Evolutionary conservation across 2,329 filamentous ascomycete species (phyloP).

Genomic region (Talaromyces islandicus): DNA sequence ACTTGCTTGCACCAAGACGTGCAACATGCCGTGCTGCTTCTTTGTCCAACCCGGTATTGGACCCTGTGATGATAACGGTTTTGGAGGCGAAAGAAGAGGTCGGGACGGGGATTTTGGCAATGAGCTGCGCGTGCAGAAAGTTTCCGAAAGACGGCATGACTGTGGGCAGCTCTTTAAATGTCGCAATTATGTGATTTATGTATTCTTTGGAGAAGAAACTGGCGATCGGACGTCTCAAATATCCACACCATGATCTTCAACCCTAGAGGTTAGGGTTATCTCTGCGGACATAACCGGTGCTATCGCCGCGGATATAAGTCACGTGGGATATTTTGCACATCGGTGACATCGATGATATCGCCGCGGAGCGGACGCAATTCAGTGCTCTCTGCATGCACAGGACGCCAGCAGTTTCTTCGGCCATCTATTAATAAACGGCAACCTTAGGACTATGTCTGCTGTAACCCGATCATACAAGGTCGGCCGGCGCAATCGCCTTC

Average conservation of each 20-base stretch:
- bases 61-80: slow-evolving; percentile 45
- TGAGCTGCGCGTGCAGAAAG: slow-evolving; percentile 6
- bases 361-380: neutral
- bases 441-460: neutral
- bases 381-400: neutral
- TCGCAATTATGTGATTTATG: neutral
- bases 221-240: neutral
- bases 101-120: neutral
- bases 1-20: slow-evolving; percentile 30
- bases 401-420: neutral
- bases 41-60: slow-evolving; percentile 45
- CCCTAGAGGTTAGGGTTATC: neutral
- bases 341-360: neutral
- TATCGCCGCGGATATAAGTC: neutral
- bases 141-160: slow-evolving; percentile 4
- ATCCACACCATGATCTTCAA: neutral
- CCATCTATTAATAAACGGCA: neutral
- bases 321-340: neutral
- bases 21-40: slow-evolving; percentile 39
- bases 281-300: neutral
- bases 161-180: neutral
- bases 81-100: slow-evolving; percentile 14
- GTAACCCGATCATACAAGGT: neutral
- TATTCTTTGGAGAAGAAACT: neutral
- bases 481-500: slow-evolving; percentile 51